These are phyloP conservation scores for Pythium dissotocum DNA, from an alignment of 352 stramenopile species.

Conservation along the genomic window DNA sequence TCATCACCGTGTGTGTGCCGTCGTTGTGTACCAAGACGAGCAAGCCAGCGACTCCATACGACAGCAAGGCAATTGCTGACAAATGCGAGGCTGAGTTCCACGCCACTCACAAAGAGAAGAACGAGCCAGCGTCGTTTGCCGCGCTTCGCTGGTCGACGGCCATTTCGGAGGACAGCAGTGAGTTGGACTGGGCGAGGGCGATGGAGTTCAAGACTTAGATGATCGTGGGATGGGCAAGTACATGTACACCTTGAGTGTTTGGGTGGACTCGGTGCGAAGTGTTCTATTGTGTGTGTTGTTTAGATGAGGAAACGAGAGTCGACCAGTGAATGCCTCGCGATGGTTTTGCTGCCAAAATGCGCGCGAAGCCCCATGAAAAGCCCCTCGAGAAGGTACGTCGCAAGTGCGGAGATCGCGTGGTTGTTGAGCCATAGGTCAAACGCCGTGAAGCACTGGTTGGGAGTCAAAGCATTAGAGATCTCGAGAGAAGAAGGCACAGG, in stretches of 20 bases:
- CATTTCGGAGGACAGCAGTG: conserved; percentile 82
- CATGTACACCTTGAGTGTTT: neutral
- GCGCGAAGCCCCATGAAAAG: conserved; percentile 39
- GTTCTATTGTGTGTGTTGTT: neutral
- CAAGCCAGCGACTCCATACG: conserved; percentile 28
- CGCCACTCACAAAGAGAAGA: conserved; percentile 21
- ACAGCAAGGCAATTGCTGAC: conserved; percentile 40
- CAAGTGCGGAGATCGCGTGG: conserved; percentile 60
- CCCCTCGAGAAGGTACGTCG: conserved; percentile 59
- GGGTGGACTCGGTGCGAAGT: neutral
- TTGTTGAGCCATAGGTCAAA: conserved; percentile 70
- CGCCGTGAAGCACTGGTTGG: conserved; percentile 58
- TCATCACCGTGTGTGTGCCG: conserved; percentile 80
- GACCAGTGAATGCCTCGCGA: conserved; percentile 58
- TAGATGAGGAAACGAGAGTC: conserved; percentile 72
- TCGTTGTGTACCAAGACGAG: conserved; percentile 54
- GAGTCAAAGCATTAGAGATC: neutral
- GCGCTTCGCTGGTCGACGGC: conserved; percentile 77
- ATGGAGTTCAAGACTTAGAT: conserved; percentile 66
- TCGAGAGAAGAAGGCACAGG: neutral
- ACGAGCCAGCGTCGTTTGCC: conserved; percentile 53
- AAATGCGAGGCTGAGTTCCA: conserved; percentile 63
- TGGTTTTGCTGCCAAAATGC: conserved; percentile 46
- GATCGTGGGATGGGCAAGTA: neutral
- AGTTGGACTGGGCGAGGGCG: conserved; percentile 75